phyloP scores from a whole-genome alignment of 108 stramenopile species.

The Pelagomonas calceolata region DNA sequence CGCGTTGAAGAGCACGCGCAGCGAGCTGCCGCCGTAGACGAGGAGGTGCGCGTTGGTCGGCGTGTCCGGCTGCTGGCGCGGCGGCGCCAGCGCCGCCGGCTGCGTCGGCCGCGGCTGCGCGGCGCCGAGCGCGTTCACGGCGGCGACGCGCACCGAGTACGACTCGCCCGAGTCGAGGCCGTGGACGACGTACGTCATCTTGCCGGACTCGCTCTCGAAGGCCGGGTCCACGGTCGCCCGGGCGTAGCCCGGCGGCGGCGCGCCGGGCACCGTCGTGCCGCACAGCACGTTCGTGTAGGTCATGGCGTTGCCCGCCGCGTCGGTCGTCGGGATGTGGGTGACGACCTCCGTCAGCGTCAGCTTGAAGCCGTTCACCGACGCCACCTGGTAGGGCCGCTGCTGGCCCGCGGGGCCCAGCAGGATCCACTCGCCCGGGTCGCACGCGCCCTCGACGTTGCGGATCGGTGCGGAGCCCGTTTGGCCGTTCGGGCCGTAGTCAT shows the following conservation, averaged over 20 bases:
- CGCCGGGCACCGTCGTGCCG: slow-evolving; percentile 11
- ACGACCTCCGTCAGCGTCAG: slow-evolving; percentile 16
- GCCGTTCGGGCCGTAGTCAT: too few species aligned
- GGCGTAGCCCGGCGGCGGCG: slow-evolving; percentile 30
- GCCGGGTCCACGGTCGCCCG: slow-evolving; percentile 4
- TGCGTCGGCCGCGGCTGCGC: slow-evolving; percentile 42
- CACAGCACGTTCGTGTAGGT: slow-evolving; percentile 17
- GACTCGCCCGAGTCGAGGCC: slow-evolving; percentile 38
- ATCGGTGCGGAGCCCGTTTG: too few species aligned
- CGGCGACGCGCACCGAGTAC: slow-evolving; percentile 50
- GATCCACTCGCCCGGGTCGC: background rate
- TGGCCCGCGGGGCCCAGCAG: background rate
- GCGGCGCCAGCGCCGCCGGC: slow-evolving; percentile 50
- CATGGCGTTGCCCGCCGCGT: slow-evolving; percentile 11
- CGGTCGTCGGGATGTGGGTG: slow-evolving; percentile 6
- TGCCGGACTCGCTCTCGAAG: background rate
- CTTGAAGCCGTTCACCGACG: background rate
- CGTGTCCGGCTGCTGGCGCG: slow-evolving; percentile 47
- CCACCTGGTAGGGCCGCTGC: slow-evolving; percentile 5
- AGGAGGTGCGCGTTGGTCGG: slow-evolving; percentile 37
- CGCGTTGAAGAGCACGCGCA: slow-evolving; percentile 29
- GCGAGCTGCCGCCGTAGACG: slow-evolving; percentile 27
- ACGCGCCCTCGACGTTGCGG: too few species aligned
- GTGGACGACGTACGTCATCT: slow-evolving; percentile 25
- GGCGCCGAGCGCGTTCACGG: slow-evolving; percentile 43